Percentiles rank a stretch among this genome's conserved stretches.
Conservation (phyloP, 371 early-diverging fungal genomes). For the Entomophthora muscae region DNA sequence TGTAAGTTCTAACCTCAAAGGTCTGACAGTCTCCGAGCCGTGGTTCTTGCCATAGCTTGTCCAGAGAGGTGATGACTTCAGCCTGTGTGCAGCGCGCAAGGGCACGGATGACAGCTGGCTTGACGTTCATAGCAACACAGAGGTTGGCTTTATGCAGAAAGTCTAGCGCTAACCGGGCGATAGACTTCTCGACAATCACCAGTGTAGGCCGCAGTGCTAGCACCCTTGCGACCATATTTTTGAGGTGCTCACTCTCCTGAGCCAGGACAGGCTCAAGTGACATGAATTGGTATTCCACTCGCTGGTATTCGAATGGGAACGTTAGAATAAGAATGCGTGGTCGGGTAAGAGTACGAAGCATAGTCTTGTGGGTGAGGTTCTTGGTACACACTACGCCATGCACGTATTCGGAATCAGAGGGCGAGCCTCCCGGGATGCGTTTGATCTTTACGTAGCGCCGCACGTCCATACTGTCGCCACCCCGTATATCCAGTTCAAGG, state of each 20-base stretch:
- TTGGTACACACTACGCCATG: constrained; percentile 73
- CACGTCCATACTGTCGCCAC: constrained; percentile 69
- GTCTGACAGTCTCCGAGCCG: constrained; percentile 52
- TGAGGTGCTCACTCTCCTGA: constrained; percentile 69
- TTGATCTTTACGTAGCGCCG: constrained; percentile 85
- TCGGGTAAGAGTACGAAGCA: constrained; percentile 39
- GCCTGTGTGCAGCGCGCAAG: constrained; percentile 73
- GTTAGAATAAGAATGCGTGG: constrained; percentile 71
- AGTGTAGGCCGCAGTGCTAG: constrained; percentile 52
- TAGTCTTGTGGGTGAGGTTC: constrained; percentile 71
- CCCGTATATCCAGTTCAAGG: constrained; percentile 41
- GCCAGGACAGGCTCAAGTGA: constrained; percentile 63
- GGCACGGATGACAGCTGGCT: constrained; percentile 52
- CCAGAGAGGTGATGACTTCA: constrained; percentile 57
- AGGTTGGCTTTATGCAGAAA: constrained; percentile 55
- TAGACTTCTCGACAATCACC: constrained; percentile 55
- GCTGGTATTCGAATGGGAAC: constrained; percentile 74
- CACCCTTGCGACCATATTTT: constrained; percentile 56
- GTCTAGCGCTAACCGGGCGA: constrained; percentile 65
- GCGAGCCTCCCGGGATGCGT: constrained; percentile 68
- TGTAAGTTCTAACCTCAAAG: constrained; percentile 56
- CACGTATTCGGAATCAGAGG: constrained; percentile 55
- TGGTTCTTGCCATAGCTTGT: constrained; percentile 43
- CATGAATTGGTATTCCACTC: constrained; percentile 57
- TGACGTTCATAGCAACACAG: constrained; percentile 64